phyloP scores from a whole-genome alignment of 1,139 yeast species.

The Yamadazyma atmosphaerica region DNA sequence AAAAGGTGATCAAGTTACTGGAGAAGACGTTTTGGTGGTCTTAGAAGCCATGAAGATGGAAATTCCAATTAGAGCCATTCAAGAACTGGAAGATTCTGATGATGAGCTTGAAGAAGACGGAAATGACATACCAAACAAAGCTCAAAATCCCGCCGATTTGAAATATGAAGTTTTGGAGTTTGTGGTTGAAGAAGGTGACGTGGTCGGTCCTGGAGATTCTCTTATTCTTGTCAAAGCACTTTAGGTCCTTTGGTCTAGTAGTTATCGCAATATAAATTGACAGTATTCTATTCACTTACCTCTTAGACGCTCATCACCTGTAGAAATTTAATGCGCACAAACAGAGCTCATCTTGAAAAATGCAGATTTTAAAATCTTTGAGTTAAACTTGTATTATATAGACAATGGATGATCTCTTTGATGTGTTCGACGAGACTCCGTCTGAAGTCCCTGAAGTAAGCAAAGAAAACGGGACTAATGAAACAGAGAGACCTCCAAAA shows the following conservation, averaged over 20 bases:
- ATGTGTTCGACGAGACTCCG: constrained; percentile 64
- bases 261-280: no score
- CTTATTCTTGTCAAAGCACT: constrained; percentile 1
- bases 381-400: no score
- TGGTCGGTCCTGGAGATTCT: constrained; percentile 4
- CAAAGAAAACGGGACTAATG: constrained; percentile 6
- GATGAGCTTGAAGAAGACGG: not conserved
- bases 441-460: constrained; percentile 34
- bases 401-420: constrained; percentile 59
- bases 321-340: no score
- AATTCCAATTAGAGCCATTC: constrained; percentile 25
- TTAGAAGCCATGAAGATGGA: constrained; percentile 47
- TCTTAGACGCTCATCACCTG: no score
- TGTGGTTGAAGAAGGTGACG: constrained; percentile 2
- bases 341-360: not conserved
- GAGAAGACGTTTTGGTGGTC: constrained; percentile 29
- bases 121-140: not conserved
- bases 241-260: not conserved
- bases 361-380: no score
- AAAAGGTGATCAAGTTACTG: constrained; percentile 26
- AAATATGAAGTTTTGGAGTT: constrained; percentile 1
- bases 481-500: constrained; percentile 9
- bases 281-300: no score
- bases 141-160: not conserved
- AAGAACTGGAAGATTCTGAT: constrained; percentile 2